phyloP scores from a whole-genome alignment of 805 yeast species.

The Saturnispora mendoncae region DNA sequence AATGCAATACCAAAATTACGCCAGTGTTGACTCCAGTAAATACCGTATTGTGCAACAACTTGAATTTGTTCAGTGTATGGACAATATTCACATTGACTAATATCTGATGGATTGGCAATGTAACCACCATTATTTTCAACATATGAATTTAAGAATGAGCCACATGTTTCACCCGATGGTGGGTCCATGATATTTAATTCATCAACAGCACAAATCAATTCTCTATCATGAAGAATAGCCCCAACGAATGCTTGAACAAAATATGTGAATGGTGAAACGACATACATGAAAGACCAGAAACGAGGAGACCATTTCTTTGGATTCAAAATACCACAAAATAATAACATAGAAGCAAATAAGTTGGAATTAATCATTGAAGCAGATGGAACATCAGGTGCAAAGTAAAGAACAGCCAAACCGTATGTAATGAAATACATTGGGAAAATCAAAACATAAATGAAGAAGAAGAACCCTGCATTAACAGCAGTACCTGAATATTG shows the following conservation, averaged over 20 bases:
- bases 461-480: slow-evolving; percentile 42
- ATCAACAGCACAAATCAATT: slow-evolving; percentile 37
- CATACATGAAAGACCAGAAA: slow-evolving; percentile 78
- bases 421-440: slow-evolving; percentile 41
- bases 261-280: slow-evolving; percentile 62
- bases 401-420: slow-evolving; percentile 47
- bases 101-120: slow-evolving; percentile 41
- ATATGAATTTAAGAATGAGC: slow-evolving; percentile 38
- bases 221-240: slow-evolving; percentile 39
- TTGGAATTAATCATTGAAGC: slow-evolving; percentile 54
- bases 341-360: slow-evolving; percentile 47
- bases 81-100: slow-evolving; percentile 42
- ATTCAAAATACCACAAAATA: slow-evolving; percentile 63
- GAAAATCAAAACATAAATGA: slow-evolving; percentile 30
- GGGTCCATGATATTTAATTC: slow-evolving; percentile 45
- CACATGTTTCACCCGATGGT: slow-evolving; percentile 65
- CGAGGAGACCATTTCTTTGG: slow-evolving; percentile 54
- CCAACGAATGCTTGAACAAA: slow-evolving; percentile 52
- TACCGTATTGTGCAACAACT: slow-evolving; percentile 35
- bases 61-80: slow-evolving; percentile 34
- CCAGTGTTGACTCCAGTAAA: slow-evolving; percentile 46
- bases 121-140: slow-evolving; percentile 44
- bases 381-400: slow-evolving; percentile 57
- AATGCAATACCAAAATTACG: slow-evolving; percentile 57
- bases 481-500: slow-evolving; percentile 30